These are phyloP conservation scores for Aurantiochytrium sp. DNA, from an alignment of 108 stramenopile species.

Conservation along the genomic window DNA sequence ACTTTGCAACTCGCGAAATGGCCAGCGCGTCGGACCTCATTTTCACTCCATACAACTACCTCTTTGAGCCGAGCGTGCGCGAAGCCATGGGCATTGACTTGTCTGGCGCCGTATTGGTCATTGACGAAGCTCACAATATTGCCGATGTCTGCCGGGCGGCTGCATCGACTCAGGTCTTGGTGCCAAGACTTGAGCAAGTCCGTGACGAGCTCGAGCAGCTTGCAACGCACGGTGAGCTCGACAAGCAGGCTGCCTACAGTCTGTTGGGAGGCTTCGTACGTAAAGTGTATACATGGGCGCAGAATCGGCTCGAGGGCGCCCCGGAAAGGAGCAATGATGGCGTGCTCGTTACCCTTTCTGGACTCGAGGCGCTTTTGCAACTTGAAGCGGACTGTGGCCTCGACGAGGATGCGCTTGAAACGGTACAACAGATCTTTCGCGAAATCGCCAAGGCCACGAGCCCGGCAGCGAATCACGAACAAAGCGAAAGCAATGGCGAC, in stretches of 20 bases:
- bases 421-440: neutral
- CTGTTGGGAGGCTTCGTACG: neutral
- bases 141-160: slow-evolving; percentile 85
- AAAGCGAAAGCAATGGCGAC: neutral
- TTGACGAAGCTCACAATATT: slow-evolving; percentile 98
- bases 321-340: neutral
- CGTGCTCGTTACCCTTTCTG: neutral
- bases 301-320: neutral
- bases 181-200: neutral
- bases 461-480: neutral
- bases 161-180: slow-evolving; percentile 73
- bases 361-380: neutral
- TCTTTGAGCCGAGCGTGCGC: slow-evolving; percentile 79
- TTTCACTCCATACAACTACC: slow-evolving; percentile 94
- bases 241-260: neutral
- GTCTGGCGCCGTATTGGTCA: slow-evolving; percentile 76
- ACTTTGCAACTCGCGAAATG: slow-evolving; percentile 70
- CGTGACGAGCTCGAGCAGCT: neutral
- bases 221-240: neutral
- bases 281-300: neutral
- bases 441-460: neutral
- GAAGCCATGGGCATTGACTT: slow-evolving; percentile 62
- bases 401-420: neutral
- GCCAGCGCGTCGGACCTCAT: slow-evolving; percentile 72
- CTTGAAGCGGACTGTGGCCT: neutral